Percentiles rank a stretch among this genome's conserved stretches.
These are phyloP conservation scores for Lichtheimia corymbifera DNA, from an alignment of 371 early-diverging fungal species.

Conservation along the genomic window DNA sequence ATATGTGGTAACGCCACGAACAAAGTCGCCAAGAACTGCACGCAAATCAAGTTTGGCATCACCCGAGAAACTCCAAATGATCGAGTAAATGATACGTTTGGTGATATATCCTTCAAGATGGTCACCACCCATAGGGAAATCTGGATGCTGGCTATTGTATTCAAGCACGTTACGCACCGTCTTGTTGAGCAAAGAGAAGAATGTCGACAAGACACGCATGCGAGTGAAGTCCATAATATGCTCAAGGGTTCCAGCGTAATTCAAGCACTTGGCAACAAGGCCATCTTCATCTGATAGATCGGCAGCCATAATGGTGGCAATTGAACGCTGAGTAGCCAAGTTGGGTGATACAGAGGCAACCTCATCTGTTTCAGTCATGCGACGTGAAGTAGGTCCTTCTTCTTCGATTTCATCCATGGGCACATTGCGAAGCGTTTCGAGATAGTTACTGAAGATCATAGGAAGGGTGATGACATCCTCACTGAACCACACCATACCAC, in stretches of 20 bases:
- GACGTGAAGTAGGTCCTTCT: constrained; percentile 42
- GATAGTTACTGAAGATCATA: constrained; percentile 85
- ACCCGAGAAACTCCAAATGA: constrained; percentile 97
- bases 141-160: constrained; percentile 88
- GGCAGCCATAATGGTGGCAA: constrained; percentile 73
- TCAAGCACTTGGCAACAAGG: constrained; percentile 75
- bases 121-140: constrained; percentile 87
- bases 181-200: constrained; percentile 92
- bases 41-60: constrained; percentile 83
- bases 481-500: constrained; percentile 99
- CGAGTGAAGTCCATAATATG: constrained; percentile 98
- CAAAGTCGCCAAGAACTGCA: constrained; percentile 77
- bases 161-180: constrained; percentile 83
- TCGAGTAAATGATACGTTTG: constrained; percentile 78
- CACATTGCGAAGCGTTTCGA: constrained; percentile 74
- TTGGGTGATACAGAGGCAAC: constrained; percentile 59
- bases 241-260: constrained; percentile 69
- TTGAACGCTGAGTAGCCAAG: constrained; percentile 70
- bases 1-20: constrained; percentile 77
- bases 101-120: constrained; percentile 78
- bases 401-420: constrained; percentile 87
- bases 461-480: constrained; percentile 84
- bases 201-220: constrained; percentile 82
- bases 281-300: constrained; percentile 74
- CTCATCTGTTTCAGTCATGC: constrained; percentile 51